Conservation (phyloP, 2,329 filamentous ascomycete species). For the Talaromyces sp. region DNA sequence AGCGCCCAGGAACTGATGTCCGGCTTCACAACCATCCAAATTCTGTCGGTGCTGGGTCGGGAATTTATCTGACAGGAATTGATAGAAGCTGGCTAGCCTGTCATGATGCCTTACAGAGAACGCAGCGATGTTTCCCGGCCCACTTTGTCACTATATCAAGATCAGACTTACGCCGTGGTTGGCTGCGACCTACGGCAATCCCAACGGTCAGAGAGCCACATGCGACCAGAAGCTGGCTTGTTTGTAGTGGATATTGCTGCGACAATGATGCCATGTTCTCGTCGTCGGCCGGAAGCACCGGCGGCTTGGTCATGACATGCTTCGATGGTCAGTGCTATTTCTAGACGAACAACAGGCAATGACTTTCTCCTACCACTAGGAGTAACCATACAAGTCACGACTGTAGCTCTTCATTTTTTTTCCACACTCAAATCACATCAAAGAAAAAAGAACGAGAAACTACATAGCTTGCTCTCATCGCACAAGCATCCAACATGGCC, state of each 20-base stretch:
- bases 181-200: neutral
- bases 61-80: neutral
- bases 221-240: neutral
- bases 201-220: neutral
- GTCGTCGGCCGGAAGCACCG: conserved; percentile 9
- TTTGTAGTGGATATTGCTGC: conserved; percentile 1
- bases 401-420: neutral
- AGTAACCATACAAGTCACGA: neutral
- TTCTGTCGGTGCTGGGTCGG: neutral
- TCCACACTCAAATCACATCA: neutral
- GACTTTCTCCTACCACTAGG: neutral
- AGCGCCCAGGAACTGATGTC: conserved; percentile 8
- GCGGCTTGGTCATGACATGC: conserved; percentile 1
- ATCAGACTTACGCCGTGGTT: neutral
- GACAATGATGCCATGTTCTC: conserved; percentile 13
- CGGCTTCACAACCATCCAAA: conserved; percentile 1
- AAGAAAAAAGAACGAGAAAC: neutral
- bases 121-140: neutral
- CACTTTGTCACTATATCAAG: neutral
- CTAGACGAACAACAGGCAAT: neutral
- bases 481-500: neutral
- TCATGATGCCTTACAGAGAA: neutral
- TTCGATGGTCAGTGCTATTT: neutral
- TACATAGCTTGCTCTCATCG: neutral
- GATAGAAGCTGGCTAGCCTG: neutral